Percentiles rank a stretch among this genome's conserved stretches.
Conservation (phyloP, 2,329 filamentous ascomycete genomes). For the Chaetomium globosum region DNA sequence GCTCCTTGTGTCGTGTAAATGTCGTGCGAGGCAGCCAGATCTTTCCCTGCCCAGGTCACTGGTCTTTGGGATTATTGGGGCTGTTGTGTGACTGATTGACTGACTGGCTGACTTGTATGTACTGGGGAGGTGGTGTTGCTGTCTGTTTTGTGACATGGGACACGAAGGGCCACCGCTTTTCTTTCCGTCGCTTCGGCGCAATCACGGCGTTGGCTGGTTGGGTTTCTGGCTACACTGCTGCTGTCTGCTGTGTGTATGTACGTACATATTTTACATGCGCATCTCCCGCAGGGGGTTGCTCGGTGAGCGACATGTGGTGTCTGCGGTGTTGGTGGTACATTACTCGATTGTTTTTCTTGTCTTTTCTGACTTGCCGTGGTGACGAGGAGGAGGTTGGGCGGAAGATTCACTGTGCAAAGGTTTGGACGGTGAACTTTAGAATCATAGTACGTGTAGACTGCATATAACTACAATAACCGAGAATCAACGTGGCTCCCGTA, state of each 20-base stretch:
- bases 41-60: not conserved
- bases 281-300: not conserved
- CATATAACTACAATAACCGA: not conserved
- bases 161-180: not conserved
- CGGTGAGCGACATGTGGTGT: not conserved
- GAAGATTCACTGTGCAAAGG: not conserved
- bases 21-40: not conserved
- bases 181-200: not conserved
- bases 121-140: too few relatives aligned
- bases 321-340: not conserved
- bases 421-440: not conserved
- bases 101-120: too few relatives aligned
- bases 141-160: not conserved
- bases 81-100: not conserved
- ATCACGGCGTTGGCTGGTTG: not conserved
- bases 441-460: not conserved
- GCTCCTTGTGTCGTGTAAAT: not conserved
- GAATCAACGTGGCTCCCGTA: not conserved
- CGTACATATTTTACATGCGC: too few relatives aligned
- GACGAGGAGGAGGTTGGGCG: not conserved
- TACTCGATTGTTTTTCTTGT: not conserved
- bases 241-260: not conserved
- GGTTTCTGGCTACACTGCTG: not conserved
- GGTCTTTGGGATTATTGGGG: conserved; percentile 4
- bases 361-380: not conserved